Conservation (phyloP, 345 rosid genomes). For the Lagerstroemia speciosa region DNA sequence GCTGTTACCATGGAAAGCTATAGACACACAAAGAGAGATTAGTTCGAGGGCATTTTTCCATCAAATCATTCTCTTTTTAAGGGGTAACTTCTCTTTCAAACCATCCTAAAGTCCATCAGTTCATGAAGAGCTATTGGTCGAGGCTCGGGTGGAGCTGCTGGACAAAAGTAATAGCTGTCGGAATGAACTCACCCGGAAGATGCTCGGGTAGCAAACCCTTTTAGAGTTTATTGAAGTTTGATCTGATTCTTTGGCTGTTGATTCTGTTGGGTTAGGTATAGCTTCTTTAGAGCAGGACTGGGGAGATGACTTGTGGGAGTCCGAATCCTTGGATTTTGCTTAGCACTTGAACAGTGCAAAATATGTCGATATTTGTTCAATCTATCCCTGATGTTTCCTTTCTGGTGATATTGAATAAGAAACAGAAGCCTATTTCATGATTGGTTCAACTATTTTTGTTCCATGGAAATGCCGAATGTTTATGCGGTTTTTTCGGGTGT, state of each 20-base stretch:
- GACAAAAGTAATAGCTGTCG: slow-evolving; percentile 19
- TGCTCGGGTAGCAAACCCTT: not conserved
- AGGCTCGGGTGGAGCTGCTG: not conserved
- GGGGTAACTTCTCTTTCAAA: slow-evolving; percentile 44
- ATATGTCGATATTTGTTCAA: no score
- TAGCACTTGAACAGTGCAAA: no score
- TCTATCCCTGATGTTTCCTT: no score
- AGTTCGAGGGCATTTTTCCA: not conserved
- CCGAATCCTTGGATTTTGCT: no score
- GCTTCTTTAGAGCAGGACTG: not conserved
- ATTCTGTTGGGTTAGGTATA: not conserved
- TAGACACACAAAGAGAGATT: not conserved
- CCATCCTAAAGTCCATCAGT: slow-evolving; percentile 19
- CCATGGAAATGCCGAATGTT: no score
- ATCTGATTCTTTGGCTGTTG: slow-evolving; percentile 3
- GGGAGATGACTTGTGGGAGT: no score
- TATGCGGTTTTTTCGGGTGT: no score
- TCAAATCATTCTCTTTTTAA: slow-evolving; percentile 1
- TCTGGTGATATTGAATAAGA: no score
- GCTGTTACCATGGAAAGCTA: not conserved
- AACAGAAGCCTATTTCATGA: no score
- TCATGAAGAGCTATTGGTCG: slow-evolving; percentile 34
- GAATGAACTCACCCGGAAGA: slow-evolving; percentile 18
- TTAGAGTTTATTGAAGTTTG: not conserved
- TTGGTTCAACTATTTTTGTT: no score